Base-by-base conservation (phyloP, 2,329 filamentous ascomycete genomes). In the Cercospora beticola region DNA sequence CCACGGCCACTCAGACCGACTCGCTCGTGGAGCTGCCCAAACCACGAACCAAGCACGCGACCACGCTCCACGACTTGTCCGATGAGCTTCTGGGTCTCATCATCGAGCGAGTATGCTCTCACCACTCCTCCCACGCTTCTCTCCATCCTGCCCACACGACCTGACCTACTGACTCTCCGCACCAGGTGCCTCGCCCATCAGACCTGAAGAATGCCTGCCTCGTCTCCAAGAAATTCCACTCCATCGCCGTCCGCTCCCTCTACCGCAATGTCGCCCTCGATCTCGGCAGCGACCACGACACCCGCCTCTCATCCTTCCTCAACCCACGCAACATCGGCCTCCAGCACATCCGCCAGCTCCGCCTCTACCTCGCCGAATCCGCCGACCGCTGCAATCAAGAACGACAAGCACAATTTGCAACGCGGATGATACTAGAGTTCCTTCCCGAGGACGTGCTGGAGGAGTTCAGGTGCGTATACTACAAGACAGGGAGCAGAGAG, bases 171-270 rank as follows among this genome's bases (percentile, higher is more conserved):
- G 62, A 69, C 56, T 16, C 23, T 63, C 12, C 8, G 46, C 16
- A 21, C 33, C 52, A 83, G 80, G 77, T 84, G 64, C 79, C 74
- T 59, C 82, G 82, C 16, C 83, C 83, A 4, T 82, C 81, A 67
- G 82, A 85, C 69, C 81, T 84, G 73, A 81, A 81, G 69, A 82
- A 78, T 65, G 74, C 84, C 56, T 85, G 83, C 70, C 81, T 85
- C 43, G 79, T 81, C 6, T 82, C 79, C 76, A 82, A 82, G 67
- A 79, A 83, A 66, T 76, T 84, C 21, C 82, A 83, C 74, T 76
- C 82, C 33, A 80, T 84, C 72, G 78, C 82, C 59, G 81, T 81
- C 56, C 82, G 81, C 65, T 76, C 78, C 59, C 79, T 85, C 33
- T 85, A 85, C 74, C 76, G 80, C 68, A 79, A 81, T 69, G 81